Evolutionary conservation across 768 basidiomycete genomes (phyloP), one percentile per base, ranked within the genome.

Genomic region (Suillus spraguei): DNA sequence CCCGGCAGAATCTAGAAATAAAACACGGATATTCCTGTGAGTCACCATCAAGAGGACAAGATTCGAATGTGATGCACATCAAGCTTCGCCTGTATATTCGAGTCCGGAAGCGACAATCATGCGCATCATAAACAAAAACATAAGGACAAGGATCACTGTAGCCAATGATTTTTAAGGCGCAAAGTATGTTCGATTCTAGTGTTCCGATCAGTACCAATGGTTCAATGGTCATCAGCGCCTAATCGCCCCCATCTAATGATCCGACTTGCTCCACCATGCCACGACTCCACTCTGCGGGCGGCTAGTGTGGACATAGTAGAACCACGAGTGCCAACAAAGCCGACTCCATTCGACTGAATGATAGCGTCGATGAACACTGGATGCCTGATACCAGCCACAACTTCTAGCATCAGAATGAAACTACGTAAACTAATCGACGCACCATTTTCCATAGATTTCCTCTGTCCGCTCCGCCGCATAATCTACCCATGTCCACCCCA

Each of bases 231-330:
- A 67, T 90, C 87, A 0, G 87, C 79, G 59, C 77, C 78, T n/a
- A 80, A 79, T 50, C 66, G 76, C 2, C 88, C 90, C 87, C 88
- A 91, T 71, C 79, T 82, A 4, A 88, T 77, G 35, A 76, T 79
- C 62, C 83, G 78, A 16, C 73, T 75, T 4, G 80, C 78, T 39
- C 88, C 89, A 54, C 81, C 79, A 4, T 80, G 73, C 91, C 91
- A 92, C 28, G 87, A 83, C 67, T 86, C 76, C n/a, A 88, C 88
- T 22, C 91, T 80, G 22, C 87, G 82, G n/a, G 80, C 79, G 11
- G 90, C 88, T 36, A 92, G 67, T 50, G 85, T 76, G 3, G 87
- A 86, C 85, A 91, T 90, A 8, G 90, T 92, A 35, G 89, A 91
- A 50, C 79, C 69, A 67, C 88, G 83, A 2, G 89, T 91, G 9